phyloP scores from a whole-genome alignment of 306 rosid genomes.

The Gastrolobium villosum region DNA sequence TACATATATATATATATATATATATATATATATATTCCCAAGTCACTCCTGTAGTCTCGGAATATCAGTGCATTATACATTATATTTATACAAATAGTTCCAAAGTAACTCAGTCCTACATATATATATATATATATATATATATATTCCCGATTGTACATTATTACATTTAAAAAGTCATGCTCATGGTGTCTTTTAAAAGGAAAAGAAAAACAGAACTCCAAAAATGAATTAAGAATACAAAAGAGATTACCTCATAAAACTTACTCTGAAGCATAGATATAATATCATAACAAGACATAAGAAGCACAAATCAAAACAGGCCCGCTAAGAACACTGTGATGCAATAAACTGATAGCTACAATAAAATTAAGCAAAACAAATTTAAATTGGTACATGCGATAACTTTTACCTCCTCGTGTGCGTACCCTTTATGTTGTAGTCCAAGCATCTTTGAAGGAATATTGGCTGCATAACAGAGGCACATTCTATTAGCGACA shows the following conservation, averaged over 20 bases:
- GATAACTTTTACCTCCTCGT: constrained; percentile 66
- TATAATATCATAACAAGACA: constrained; percentile 3
- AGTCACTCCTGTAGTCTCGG: not conserved
- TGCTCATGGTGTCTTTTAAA: not conserved
- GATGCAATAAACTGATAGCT: not conserved
- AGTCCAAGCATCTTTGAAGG: constrained; percentile 83
- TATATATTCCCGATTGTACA: not conserved
- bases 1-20: too few species aligned
- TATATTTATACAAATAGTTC: not conserved
- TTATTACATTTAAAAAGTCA: constrained; percentile 7
- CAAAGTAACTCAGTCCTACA: not conserved
- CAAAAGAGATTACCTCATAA: not conserved
- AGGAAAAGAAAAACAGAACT: not conserved
- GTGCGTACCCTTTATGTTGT: constrained; percentile 78
- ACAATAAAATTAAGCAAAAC: not conserved
- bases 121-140: too few species aligned
- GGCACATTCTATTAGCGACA: constrained; percentile 40
- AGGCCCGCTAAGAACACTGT: constrained; percentile 5
- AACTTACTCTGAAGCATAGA: constrained; percentile 22
- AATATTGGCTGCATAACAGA: constrained; percentile 68
- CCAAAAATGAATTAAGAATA: constrained; percentile 1
- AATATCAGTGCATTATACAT: constrained; percentile 5
- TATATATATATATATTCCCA: too few species aligned
- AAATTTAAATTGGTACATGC: not conserved
- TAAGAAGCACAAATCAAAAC: constrained; percentile 34